Percentiles rank a stretch among this genome's conserved stretches.
These are phyloP conservation scores for Discostella pseudostelligera DNA, from an alignment of 108 stramenopile species.

Conservation along the genomic window DNA sequence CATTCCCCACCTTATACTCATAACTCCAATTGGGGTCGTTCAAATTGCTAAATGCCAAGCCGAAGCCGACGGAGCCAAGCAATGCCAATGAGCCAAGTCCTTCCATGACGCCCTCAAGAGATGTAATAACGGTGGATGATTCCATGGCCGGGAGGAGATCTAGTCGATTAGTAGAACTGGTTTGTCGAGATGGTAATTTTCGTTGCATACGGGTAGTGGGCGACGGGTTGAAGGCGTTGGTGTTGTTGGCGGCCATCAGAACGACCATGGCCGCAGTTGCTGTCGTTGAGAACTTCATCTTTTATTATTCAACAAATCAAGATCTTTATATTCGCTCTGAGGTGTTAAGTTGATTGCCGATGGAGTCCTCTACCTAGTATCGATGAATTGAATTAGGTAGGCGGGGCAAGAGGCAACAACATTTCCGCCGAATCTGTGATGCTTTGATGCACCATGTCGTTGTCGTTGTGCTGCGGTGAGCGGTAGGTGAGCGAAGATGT, in stretches of 20 bases:
- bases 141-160: background rate
- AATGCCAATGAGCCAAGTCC: slow-evolving; percentile 9
- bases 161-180: background rate
- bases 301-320: background rate
- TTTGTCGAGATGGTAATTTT: background rate
- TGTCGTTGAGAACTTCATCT: background rate
- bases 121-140: slow-evolving; percentile 6
- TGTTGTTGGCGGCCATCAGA: background rate
- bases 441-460: too few species aligned
- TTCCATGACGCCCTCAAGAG: background rate
- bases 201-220: background rate
- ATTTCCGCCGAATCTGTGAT: too few species aligned
- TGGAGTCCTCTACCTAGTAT: too few species aligned
- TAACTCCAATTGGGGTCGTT: slow-evolving; percentile 15
- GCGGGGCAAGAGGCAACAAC: too few species aligned
- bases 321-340: too few species aligned
- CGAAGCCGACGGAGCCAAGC: slow-evolving; percentile 18
- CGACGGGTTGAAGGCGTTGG: background rate
- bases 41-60: background rate
- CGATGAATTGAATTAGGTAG: too few species aligned
- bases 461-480: too few species aligned
- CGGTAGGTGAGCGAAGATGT: too few species aligned
- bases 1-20: slow-evolving; percentile 23
- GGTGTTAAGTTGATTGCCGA: too few species aligned
- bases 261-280: background rate